These are phyloP conservation scores for Talaromyces thailandensis DNA, from an alignment of 495 filamentous ascomycete species.

Conservation along the genomic window DNA sequence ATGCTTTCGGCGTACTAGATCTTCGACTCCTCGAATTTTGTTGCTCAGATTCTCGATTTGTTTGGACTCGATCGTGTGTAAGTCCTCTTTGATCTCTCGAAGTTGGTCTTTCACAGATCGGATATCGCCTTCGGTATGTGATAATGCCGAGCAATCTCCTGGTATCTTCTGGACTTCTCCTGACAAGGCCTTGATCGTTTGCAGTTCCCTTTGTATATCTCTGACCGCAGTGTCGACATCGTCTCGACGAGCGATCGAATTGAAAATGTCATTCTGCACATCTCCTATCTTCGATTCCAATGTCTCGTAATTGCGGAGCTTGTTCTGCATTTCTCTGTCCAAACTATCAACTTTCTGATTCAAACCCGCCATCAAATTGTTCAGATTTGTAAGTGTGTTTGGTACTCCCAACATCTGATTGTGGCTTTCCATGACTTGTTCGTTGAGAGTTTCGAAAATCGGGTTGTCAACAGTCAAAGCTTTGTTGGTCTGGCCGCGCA, in stretches of 20 bases:
- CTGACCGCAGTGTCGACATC: background rate
- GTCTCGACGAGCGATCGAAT: background rate
- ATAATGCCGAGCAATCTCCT: background rate
- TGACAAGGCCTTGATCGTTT: background rate
- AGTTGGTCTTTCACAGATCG: background rate
- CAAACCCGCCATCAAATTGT: background rate
- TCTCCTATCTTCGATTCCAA: background rate
- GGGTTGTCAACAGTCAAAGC: background rate
- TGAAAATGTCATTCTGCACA: background rate
- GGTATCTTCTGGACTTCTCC: background rate
- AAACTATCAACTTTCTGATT: background rate
- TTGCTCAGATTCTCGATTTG: too few relatives aligned
- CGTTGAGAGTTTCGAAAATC: background rate
- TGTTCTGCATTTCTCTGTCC: background rate
- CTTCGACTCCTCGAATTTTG: too few relatives aligned
- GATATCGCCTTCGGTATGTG: background rate
- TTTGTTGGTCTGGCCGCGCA: background rate
- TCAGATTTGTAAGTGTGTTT: background rate
- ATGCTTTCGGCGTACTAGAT: too few relatives aligned
- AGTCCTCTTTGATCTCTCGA: background rate
- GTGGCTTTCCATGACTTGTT: background rate
- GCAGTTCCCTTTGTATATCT: background rate
- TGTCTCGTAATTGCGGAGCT: background rate
- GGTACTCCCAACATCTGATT: background rate
- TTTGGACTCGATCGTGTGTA: background rate